Evolutionary conservation across 2,329 filamentous ascomycete genomes (phyloP).

Genomic region (Rhytidhysteron rufulum): DNA sequence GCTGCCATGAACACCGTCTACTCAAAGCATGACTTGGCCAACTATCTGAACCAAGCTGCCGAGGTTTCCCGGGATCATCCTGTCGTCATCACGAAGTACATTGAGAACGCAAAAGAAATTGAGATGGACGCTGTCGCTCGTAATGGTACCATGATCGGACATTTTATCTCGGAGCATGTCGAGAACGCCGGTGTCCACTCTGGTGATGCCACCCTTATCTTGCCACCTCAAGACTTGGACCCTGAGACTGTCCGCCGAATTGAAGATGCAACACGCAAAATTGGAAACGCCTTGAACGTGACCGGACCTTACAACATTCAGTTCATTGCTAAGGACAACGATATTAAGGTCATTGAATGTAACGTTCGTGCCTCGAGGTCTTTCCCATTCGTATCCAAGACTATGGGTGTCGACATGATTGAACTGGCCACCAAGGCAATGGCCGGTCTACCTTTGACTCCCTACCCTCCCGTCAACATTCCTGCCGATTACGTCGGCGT

Average conservation of each 20-base stretch:
- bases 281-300: constrained; percentile 87
- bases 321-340: constrained; percentile 98
- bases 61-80: constrained; percentile 94
- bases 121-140: constrained; percentile 98
- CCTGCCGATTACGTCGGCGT: constrained; percentile 84
- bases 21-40: constrained; percentile 86
- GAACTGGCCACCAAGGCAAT: constrained; percentile 99
- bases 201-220: constrained; percentile 90
- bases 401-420: constrained; percentile 95
- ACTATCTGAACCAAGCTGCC: constrained; percentile 82
- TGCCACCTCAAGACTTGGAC: constrained; percentile 91
- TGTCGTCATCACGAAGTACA: constrained; percentile 98
- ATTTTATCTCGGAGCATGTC: constrained; percentile 98
- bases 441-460: constrained; percentile 74
- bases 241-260: constrained; percentile 85
- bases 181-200: constrained; percentile 99
- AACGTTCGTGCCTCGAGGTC: constrained; percentile 95
- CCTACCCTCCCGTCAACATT: constrained; percentile 75
- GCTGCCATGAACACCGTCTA: constrained; percentile 99
- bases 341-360: constrained; percentile 99
- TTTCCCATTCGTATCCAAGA: constrained; percentile 97
- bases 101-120: constrained; percentile 98
- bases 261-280: constrained; percentile 92
- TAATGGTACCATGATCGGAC: constrained; percentile 83
- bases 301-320: constrained; percentile 98